Conservation (phyloP, 139 green algal genomes). For the Chlorella sp. region DNA sequence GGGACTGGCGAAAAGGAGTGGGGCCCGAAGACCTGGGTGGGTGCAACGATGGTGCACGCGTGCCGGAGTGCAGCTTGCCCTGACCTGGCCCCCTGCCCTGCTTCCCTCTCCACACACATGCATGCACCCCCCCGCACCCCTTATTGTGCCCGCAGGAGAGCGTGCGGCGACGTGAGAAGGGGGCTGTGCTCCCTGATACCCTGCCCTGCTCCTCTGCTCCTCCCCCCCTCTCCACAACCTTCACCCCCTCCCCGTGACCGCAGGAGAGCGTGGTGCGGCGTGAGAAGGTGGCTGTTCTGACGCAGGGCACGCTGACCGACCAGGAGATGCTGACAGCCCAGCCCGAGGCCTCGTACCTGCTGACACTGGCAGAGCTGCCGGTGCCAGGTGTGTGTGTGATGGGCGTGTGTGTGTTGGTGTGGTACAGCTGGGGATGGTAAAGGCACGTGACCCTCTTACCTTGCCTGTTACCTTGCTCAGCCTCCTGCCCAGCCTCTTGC, state of each 20-base stretch:
- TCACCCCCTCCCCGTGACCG: not conserved
- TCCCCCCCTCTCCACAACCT: not conserved
- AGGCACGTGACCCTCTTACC: no score
- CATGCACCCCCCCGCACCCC: no score
- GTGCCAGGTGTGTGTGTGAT: not conserved
- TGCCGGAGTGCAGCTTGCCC: no score
- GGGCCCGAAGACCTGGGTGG: no score
- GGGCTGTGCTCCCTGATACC: not conserved
- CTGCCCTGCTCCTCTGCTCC: not conserved
- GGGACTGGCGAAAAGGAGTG: no score
- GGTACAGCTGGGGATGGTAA: not conserved
- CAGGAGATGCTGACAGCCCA: conserved; percentile 83
- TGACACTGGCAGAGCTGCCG: conserved; percentile 55
- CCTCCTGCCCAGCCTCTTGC: no score
- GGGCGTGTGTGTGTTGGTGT: not conserved
- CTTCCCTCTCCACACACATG: not conserved
- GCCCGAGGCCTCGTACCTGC: conserved; percentile 71
- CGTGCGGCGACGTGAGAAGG: no score
- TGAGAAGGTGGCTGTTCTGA: conserved; percentile 90
- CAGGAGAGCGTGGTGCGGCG: conserved; percentile 80
- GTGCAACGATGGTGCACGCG: no score
- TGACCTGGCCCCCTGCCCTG: no score
- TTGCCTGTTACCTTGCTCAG: no score
- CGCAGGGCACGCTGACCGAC: conserved; percentile 89
- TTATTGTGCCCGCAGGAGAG: not conserved